Conservation (phyloP, 2,329 filamentous ascomycete species). For the Drechslera avenae region DNA sequence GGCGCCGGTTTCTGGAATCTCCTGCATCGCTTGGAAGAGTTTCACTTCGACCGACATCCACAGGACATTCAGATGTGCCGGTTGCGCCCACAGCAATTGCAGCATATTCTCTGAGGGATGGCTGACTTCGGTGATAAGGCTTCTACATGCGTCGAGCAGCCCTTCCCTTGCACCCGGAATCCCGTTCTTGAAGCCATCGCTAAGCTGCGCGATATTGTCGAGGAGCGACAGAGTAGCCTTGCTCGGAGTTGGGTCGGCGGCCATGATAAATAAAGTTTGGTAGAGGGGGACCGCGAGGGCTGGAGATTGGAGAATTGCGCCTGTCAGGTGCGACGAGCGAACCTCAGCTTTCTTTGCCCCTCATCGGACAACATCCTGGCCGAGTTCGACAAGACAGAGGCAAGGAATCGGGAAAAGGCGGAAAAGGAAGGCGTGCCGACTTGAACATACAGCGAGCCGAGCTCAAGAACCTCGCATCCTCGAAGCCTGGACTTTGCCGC, state of each 20-base stretch:
- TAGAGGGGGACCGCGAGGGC: neutral
- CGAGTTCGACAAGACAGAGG: neutral
- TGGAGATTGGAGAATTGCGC: neutral
- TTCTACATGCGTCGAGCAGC: constrained; percentile 24
- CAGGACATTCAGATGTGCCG: constrained; percentile 25
- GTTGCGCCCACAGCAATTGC: constrained; percentile 30
- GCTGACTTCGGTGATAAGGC: constrained; percentile 31
- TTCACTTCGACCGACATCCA: constrained; percentile 30
- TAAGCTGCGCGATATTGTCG: constrained; percentile 23
- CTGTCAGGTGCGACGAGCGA: too few relatives aligned
- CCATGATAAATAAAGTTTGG: constrained; percentile 1
- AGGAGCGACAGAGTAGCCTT: constrained; percentile 25
- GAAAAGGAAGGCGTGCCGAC: neutral
- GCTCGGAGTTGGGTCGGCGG: neutral
- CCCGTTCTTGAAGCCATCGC: constrained; percentile 24
- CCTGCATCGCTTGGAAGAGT: constrained; percentile 28
- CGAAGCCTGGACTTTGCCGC: neutral
- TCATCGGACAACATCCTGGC: neutral
- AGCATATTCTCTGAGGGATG: constrained; percentile 32
- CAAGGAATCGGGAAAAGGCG: neutral
- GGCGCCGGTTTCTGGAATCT: constrained; percentile 14
- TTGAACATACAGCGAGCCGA: too few relatives aligned
- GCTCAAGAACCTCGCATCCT: too few relatives aligned
- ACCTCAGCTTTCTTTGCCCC: neutral
- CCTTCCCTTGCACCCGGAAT: constrained; percentile 24